A percentile compares a stretch with the other conserved stretches of the same genome.
phyloP scores from a whole-genome alignment of 805 yeast genomes.

The Komagataella pastoris region DNA sequence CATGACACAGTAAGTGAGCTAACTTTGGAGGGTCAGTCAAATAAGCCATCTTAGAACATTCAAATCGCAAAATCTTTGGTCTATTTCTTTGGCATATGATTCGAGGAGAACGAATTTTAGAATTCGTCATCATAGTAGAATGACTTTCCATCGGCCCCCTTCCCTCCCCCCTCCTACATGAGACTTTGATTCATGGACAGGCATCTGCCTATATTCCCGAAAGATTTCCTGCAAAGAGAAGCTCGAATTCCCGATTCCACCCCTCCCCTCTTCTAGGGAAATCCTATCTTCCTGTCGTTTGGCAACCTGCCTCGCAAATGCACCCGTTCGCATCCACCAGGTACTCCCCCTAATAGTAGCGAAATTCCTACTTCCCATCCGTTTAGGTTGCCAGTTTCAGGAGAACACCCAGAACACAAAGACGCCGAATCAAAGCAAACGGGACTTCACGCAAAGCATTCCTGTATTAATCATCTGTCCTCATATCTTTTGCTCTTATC shows the following conservation, averaged over 20 bases:
- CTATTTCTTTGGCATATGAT: too few relatives aligned
- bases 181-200: too few relatives aligned
- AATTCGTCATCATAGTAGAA: not conserved
- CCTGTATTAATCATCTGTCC: conserved; percentile 26
- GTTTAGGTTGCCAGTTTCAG: conserved; percentile 2
- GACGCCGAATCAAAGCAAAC: conserved; percentile 11
- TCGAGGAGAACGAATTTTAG: too few relatives aligned
- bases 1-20: too few relatives aligned
- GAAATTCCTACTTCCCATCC: not conserved
- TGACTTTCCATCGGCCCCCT: not conserved
- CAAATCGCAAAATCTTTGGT: too few relatives aligned
- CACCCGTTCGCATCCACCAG: not conserved
- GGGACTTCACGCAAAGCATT: conserved; percentile 22
- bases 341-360: not conserved
- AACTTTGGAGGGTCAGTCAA: too few relatives aligned
- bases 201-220: not conserved
- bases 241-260: not conserved
- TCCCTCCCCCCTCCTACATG: not conserved
- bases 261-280: not conserved
- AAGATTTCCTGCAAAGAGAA: not conserved
- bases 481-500: conserved; percentile 10
- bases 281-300: not conserved
- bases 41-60: too few relatives aligned
- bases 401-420: conserved; percentile 1
- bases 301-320: not conserved